phyloP scores from a whole-genome alignment of 2,329 filamentous ascomycete genomes.

The Hawksworthiomyces lignivorus region DNA sequence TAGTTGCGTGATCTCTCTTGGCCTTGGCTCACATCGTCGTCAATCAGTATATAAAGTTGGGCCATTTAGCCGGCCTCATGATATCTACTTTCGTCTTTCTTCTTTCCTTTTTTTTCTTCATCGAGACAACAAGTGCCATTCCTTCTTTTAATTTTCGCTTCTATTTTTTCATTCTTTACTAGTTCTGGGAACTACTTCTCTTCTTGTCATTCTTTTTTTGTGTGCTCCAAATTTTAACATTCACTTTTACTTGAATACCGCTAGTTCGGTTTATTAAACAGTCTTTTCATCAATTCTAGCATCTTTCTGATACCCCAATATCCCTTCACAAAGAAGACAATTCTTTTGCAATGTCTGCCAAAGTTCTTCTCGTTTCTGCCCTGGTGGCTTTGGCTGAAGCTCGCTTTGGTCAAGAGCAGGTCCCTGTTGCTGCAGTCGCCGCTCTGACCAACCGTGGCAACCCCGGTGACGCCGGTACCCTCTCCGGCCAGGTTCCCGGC shows the following conservation, averaged over 20 bases:
- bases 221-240: neutral
- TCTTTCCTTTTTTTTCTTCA: constrained; percentile 1
- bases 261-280: too few species aligned
- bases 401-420: constrained; percentile 58
- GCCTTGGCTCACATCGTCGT: neutral
- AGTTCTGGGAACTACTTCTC: constrained; percentile 13
- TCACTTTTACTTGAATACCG: too few species aligned
- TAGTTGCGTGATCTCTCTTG: neutral
- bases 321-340: neutral
- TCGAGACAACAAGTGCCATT: too few species aligned
- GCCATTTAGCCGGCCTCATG: constrained; percentile 1
- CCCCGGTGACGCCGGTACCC: constrained; percentile 54
- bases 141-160: neutral
- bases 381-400: constrained; percentile 39
- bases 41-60: constrained; percentile 3
- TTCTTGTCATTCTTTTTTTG: constrained; percentile 11
- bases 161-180: constrained; percentile 8
- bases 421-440: constrained; percentile 46
- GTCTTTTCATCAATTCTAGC: neutral
- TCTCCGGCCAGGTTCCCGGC: constrained; percentile 53
- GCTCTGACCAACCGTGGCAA: constrained; percentile 43
- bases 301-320: neutral
- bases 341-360: constrained; percentile 31
- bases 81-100: neutral
- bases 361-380: constrained; percentile 30